Conservation (phyloP, 2,329 filamentous ascomycete genomes). For the Emydomyces testavorans region DNA sequence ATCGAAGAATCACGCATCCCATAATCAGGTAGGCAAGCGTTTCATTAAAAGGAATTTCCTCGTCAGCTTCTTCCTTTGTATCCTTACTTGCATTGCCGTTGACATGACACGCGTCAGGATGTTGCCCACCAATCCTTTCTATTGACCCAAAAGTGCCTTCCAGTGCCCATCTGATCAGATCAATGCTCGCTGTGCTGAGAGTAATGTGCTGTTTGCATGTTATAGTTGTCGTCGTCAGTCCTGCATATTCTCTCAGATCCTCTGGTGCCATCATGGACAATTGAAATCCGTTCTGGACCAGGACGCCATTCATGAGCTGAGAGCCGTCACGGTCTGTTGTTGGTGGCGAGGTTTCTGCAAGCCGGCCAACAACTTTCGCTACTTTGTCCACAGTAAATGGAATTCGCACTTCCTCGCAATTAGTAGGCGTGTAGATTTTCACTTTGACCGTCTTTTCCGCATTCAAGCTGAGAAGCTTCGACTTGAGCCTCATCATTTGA, state of each 20-base stretch:
- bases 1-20: slow-evolving; percentile 78
- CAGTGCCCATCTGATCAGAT: slow-evolving; percentile 85
- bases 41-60: slow-evolving; percentile 33
- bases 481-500: slow-evolving; percentile 96
- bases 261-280: slow-evolving; percentile 94
- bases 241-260: slow-evolving; percentile 88
- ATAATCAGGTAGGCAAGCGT: slow-evolving; percentile 55
- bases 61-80: slow-evolving; percentile 33
- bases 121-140: slow-evolving; percentile 39
- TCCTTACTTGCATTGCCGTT: slow-evolving; percentile 32
- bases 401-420: slow-evolving; percentile 89
- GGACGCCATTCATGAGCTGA: slow-evolving; percentile 69
- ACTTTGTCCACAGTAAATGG: slow-evolving; percentile 93
- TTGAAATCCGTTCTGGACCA: slow-evolving; percentile 97
- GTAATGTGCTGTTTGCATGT: slow-evolving; percentile 83
- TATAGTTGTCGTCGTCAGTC: slow-evolving; percentile 90
- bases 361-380: slow-evolving; percentile 88
- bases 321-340: slow-evolving; percentile 33
- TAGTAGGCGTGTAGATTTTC: slow-evolving; percentile 87
- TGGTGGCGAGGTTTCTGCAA: slow-evolving; percentile 70
- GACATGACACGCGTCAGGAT: slow-evolving; percentile 19
- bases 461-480: slow-evolving; percentile 86
- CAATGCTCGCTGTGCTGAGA: slow-evolving; percentile 75
- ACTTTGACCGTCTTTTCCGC: slow-evolving; percentile 66
- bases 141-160: slow-evolving; percentile 89